These are phyloP conservation scores for Artemisia tridentata DNA, from an alignment of 129 eudicot species.

Conservation along the genomic window DNA sequence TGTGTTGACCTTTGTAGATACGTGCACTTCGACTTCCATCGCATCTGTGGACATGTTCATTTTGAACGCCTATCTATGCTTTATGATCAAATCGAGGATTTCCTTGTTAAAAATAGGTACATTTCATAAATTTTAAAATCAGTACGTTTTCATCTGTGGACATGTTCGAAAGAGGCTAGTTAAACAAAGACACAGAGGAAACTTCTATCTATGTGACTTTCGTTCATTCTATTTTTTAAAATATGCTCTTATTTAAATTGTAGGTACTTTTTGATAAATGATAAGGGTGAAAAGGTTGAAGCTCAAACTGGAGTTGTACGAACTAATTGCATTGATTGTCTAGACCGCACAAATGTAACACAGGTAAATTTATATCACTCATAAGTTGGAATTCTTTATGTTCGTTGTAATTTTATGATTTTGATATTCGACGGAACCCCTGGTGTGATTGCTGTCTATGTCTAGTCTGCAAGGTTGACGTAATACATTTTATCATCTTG, in stretches of 20 bases:
- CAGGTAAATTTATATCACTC: constrained; percentile 48
- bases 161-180: no score
- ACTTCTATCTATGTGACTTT: no score
- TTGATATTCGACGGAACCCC: neutral
- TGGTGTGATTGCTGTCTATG: constrained; percentile 4
- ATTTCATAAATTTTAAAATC: neutral
- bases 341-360: constrained; percentile 97
- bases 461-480: constrained; percentile 13
- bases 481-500: neutral
- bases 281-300: constrained; percentile 83
- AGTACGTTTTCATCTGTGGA: no score
- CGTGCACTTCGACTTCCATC: constrained; percentile 94
- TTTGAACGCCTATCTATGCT: constrained; percentile 90
- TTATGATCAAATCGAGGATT: constrained; percentile 77
- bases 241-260: constrained; percentile 7
- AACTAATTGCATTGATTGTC: constrained; percentile 93
- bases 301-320: constrained; percentile 77
- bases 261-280: constrained; percentile 82
- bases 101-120: constrained; percentile 77
- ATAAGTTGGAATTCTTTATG: constrained; percentile 11
- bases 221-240: neutral
- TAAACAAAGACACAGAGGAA: no score
- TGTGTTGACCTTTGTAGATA: constrained; percentile 48
- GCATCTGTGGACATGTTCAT: constrained; percentile 79
- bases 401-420: neutral